Conservation (phyloP, 2,329 filamentous ascomycete genomes). For the Xylaria sp. region DNA sequence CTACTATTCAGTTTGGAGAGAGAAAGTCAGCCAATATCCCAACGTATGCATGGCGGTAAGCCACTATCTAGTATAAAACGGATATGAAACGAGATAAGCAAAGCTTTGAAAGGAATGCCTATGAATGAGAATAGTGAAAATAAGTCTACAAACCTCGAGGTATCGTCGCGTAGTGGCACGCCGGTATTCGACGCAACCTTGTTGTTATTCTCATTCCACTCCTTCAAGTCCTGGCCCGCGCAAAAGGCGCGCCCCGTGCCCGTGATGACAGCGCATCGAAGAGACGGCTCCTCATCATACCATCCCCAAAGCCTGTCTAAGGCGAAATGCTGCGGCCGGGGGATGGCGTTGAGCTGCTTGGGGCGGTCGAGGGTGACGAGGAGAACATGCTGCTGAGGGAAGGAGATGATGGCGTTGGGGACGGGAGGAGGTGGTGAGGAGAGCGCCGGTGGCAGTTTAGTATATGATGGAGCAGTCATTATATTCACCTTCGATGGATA, state of each 20-base stretch:
- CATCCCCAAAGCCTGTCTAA: constrained; percentile 60
- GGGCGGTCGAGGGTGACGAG: constrained; percentile 67
- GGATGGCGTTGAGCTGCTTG: constrained; percentile 63
- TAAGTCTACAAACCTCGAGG: constrained; percentile 14
- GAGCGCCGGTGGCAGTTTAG: constrained; percentile 38
- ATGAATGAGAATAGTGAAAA: neutral
- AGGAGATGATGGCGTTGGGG: constrained; percentile 51
- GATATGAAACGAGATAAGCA: no score
- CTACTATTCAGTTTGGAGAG: constrained; percentile 21
- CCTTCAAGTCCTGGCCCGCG: constrained; percentile 71
- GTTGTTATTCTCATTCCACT: constrained; percentile 55
- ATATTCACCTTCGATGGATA: neutral
- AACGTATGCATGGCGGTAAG: no score
- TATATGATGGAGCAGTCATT: constrained; percentile 26
- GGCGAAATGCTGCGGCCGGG: constrained; percentile 53
- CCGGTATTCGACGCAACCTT: neutral
- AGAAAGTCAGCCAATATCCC: no score
- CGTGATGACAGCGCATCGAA: constrained; percentile 68
- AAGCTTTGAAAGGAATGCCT: no score
- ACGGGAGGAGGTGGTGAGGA: constrained; percentile 49
- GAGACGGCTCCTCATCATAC: constrained; percentile 66
- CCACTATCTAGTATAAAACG: no score
- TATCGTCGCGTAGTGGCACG: constrained; percentile 5
- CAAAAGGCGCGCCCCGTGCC: constrained; percentile 70
- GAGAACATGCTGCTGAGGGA: constrained; percentile 60